Evolutionary conservation across 2,329 filamentous ascomycete species (phyloP).

Genomic region (Fusarium paranaense): DNA sequence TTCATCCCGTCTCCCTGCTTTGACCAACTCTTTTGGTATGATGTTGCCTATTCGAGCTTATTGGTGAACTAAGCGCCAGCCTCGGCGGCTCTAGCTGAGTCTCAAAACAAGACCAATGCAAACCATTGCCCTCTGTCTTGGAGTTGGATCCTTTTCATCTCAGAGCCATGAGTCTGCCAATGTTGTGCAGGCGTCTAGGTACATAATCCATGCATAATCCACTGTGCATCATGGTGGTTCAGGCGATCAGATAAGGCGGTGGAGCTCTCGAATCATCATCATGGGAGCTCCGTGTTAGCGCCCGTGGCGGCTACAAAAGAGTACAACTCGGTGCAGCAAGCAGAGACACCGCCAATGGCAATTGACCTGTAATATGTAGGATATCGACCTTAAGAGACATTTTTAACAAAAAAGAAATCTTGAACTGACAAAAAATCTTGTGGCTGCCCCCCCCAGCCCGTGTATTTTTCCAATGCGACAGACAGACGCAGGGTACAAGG

Average conservation of each 20-base stretch:
- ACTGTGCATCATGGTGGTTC: slow-evolving; percentile 15
- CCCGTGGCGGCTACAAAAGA: slow-evolving; percentile 15
- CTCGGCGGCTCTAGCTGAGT: background rate
- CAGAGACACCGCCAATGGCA: background rate
- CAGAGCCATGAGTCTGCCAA: background rate
- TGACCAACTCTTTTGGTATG: background rate
- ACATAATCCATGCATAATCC: slow-evolving; percentile 8
- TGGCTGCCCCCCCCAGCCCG: background rate
- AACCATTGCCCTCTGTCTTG: background rate
- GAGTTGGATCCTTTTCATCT: background rate
- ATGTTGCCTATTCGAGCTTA: background rate
- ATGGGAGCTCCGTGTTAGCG: slow-evolving; percentile 30
- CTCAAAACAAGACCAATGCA: background rate
- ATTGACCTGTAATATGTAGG: background rate
- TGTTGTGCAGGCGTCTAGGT: slow-evolving; percentile 11
- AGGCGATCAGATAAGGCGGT: slow-evolving; percentile 20
- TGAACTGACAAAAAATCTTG: background rate
- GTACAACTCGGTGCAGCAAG: background rate
- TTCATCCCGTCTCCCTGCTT: slow-evolving; percentile 11
- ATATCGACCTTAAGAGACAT: background rate
- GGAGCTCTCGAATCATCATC: slow-evolving; percentile 29
- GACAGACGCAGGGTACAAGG: slow-evolving; percentile 14
- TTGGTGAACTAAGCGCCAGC: background rate
- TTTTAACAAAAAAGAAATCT: background rate
- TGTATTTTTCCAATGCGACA: background rate